Evolutionary conservation across 2,329 filamentous ascomycete genomes (phyloP).

Genomic region (Hypoxylon sp.): DNA sequence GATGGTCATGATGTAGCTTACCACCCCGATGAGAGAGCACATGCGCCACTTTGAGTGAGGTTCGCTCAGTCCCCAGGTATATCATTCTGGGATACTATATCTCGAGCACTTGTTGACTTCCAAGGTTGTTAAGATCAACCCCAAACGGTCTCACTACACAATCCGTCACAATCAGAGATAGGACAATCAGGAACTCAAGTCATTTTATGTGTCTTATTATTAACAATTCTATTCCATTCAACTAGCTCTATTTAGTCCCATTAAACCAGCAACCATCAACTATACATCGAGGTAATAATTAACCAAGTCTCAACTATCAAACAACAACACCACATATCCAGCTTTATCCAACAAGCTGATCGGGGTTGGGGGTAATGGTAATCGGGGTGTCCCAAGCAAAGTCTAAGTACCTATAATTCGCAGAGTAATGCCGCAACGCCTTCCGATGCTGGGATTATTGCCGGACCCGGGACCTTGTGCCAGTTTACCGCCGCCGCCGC

Average conservation of each 20-base stretch:
- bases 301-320: conserved; percentile 14
- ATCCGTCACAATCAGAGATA: not conserved
- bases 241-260: conserved; percentile 13
- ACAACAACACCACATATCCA: conserved; percentile 1
- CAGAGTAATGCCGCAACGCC: conserved; percentile 34
- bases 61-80: no score
- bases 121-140: not conserved
- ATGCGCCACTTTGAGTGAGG: no score
- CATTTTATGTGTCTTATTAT: conserved; percentile 11
- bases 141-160: not conserved
- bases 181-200: not conserved
- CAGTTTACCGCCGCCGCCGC: conserved; percentile 13
- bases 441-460: conserved; percentile 34
- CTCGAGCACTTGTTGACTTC: no score
- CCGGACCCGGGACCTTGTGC: conserved; percentile 25
- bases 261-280: conserved; percentile 23
- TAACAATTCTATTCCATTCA: conserved; percentile 20
- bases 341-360: conserved; percentile 5
- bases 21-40: no score
- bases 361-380: conserved; percentile 17
- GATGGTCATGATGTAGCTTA: not conserved
- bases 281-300: conserved; percentile 8
- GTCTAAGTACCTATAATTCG: conserved; percentile 10
- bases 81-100: no score
- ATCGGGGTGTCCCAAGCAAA: conserved; percentile 20